phyloP scores from a whole-genome alignment of 2,329 filamentous ascomycete genomes.

The Phyllosticta paracitricarpa region DNA sequence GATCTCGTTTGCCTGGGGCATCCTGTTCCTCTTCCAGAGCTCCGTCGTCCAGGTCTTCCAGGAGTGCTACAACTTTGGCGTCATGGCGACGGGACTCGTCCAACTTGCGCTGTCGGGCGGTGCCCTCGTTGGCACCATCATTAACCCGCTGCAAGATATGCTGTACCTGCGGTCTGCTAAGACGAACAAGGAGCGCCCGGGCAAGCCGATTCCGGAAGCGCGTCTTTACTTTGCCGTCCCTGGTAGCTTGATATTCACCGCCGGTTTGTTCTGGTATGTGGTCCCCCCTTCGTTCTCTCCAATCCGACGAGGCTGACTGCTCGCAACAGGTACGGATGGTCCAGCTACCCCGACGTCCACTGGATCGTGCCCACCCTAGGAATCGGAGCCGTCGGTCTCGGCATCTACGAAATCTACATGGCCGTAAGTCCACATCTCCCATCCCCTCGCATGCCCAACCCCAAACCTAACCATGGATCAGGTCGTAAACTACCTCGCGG shows the following conservation, averaged over 20 bases:
- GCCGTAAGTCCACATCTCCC: constrained; percentile 18
- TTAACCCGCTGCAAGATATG: constrained; percentile 30
- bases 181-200: constrained; percentile 29
- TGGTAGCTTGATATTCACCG: constrained; percentile 29
- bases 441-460: no score
- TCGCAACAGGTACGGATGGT: constrained; percentile 16
- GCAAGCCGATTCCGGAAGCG: constrained; percentile 33
- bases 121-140: constrained; percentile 30
- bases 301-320: no score
- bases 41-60: constrained; percentile 32
- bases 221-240: constrained; percentile 33
- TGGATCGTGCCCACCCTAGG: constrained; percentile 22
- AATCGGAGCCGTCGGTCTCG: constrained; percentile 17
- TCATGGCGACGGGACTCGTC: constrained; percentile 27
- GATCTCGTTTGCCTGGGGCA: constrained; percentile 36
- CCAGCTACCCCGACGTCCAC: constrained; percentile 12
- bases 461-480: no score
- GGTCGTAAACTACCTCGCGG: constrained; percentile 38
- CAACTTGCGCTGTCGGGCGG: constrained; percentile 34
- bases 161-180: constrained; percentile 21
- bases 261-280: constrained; percentile 17
- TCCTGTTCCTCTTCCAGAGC: constrained; percentile 34
- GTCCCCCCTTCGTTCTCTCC: no score
- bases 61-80: constrained; percentile 26
- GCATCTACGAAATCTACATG: constrained; percentile 32